phyloP scores from a whole-genome alignment of 768 basidiomycete species.

The Butyriboletus loyo region DNA sequence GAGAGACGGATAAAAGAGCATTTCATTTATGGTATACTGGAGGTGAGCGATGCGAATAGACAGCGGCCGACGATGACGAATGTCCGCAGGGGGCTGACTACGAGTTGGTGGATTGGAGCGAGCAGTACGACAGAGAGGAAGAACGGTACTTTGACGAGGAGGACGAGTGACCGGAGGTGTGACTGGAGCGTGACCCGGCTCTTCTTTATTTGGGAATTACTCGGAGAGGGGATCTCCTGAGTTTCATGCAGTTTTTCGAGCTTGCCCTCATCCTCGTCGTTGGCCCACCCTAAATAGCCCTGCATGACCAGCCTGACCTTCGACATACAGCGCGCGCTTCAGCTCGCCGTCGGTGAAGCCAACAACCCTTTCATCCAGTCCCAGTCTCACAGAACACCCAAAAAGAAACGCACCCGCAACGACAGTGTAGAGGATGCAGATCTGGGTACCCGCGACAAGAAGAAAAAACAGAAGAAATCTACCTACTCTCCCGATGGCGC shows the following conservation, averaged over 20 bases:
- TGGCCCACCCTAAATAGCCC: constrained; percentile 40
- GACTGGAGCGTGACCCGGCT: not conserved
- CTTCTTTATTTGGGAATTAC: constrained; percentile 12
- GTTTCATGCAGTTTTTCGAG: constrained; percentile 13
- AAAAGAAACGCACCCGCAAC: constrained; percentile 35
- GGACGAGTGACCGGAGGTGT: constrained; percentile 36
- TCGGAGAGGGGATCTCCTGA: constrained; percentile 9
- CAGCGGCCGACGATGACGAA: not conserved
- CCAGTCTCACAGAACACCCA: constrained; percentile 23
- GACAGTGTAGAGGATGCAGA: constrained; percentile 10
- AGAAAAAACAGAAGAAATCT: constrained; percentile 34
- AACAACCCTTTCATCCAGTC: constrained; percentile 37
- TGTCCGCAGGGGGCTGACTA: constrained; percentile 60
- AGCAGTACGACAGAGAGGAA: constrained; percentile 63
- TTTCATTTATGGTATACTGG: constrained; percentile 74
- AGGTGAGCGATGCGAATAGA: constrained; percentile 42
- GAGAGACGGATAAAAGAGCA: constrained; percentile 61
- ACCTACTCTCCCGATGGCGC: not conserved
- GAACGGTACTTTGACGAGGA: constrained; percentile 76
- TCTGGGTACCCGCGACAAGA: constrained; percentile 26
- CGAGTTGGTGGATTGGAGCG: constrained; percentile 72
- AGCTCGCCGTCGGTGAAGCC: constrained; percentile 46
- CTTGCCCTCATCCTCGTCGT: constrained; percentile 41
- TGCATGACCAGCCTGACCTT: constrained; percentile 35
- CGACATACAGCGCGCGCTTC: constrained; percentile 50